phyloP scores from a whole-genome alignment of 1,284 basidiomycete genomes.

The Clitocybe nebularis region DNA sequence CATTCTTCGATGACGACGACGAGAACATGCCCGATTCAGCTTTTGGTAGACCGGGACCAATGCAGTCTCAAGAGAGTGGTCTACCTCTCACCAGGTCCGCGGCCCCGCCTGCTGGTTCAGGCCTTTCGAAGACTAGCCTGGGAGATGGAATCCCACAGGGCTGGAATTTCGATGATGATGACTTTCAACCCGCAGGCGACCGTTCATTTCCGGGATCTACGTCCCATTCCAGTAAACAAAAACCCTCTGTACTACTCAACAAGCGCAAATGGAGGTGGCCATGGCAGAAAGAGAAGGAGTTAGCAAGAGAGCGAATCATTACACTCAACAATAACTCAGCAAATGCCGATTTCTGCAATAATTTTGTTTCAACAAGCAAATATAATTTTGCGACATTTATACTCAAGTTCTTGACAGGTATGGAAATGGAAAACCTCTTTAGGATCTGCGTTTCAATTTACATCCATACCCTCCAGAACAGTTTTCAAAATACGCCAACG shows the following conservation, averaged over 20 bases:
- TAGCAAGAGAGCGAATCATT: slow-evolving; percentile 66
- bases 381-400: slow-evolving; percentile 89
- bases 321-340: slow-evolving; percentile 75
- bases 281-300: slow-evolving; percentile 63
- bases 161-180: slow-evolving; percentile 72
- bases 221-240: not conserved
- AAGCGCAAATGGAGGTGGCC: slow-evolving; percentile 69
- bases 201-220: slow-evolving; percentile 26
- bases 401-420: slow-evolving; percentile 91
- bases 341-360: slow-evolving; percentile 70
- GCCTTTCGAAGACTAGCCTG: slow-evolving; percentile 40
- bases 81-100: slow-evolving; percentile 55
- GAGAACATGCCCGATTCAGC: slow-evolving; percentile 62
- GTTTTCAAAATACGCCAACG: slow-evolving; percentile 98
- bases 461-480: slow-evolving; percentile 58
- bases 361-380: slow-evolving; percentile 94
- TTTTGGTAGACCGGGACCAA: slow-evolving; percentile 52
- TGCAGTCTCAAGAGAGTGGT: slow-evolving; percentile 70
- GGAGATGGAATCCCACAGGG: slow-evolving; percentile 51
- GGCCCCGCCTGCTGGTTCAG: slow-evolving; percentile 57
- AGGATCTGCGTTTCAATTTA: slow-evolving; percentile 4
- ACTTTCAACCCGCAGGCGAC: slow-evolving; percentile 34
- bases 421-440: no score
- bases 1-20: slow-evolving; percentile 81
- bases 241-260: slow-evolving; percentile 20